These are phyloP conservation scores for Amesomyces nigricolor DNA, from an alignment of 2,329 filamentous ascomycete genomes.

Conservation along the genomic window DNA sequence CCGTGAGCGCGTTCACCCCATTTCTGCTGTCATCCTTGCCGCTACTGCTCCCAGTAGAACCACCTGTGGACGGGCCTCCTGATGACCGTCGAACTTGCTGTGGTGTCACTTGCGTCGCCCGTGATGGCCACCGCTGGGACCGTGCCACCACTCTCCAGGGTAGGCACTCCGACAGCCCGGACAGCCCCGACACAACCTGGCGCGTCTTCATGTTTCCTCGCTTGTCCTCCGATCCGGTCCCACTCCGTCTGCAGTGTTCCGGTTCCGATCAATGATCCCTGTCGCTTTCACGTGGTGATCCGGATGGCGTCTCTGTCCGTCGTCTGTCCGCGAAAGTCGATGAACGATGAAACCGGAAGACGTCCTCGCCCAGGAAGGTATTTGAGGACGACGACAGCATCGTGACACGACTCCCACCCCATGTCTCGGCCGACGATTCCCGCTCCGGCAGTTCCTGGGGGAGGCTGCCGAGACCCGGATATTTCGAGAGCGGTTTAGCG, in stretches of 20 bases:
- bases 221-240: background rate
- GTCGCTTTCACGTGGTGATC: too few species aligned
- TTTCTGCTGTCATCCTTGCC: background rate
- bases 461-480: too few species aligned
- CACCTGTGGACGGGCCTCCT: background rate
- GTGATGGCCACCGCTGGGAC: background rate
- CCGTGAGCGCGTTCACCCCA: background rate
- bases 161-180: background rate
- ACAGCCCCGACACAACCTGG: slow-evolving; percentile 1
- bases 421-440: slow-evolving; percentile 6
- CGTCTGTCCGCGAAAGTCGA: background rate
- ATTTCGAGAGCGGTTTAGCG: too few species aligned
- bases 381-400: background rate
- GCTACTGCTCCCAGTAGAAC: background rate
- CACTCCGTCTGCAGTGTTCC: background rate
- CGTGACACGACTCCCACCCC: background rate
- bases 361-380: background rate
- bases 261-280: background rate
- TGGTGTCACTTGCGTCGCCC: too few species aligned
- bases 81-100: background rate
- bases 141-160: background rate
- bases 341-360: background rate
- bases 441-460: slow-evolving; percentile 7
- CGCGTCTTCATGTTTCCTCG: background rate
- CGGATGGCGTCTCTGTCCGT: background rate